phyloP scores from a whole-genome alignment of 352 stramenopile species.

The Phytophthora citrophthora region DNA sequence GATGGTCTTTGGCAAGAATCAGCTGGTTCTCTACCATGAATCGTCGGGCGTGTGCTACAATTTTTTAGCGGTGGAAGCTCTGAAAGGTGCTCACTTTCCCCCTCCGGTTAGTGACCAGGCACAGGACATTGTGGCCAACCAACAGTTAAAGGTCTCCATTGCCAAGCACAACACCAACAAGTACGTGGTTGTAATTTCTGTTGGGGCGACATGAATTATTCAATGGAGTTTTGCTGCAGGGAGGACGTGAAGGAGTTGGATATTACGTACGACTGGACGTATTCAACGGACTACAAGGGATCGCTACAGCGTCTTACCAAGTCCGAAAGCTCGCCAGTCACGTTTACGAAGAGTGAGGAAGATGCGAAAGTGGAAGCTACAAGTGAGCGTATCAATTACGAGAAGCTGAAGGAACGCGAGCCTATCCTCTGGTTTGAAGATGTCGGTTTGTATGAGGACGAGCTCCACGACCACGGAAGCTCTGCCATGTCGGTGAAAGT shows the following conservation, averaged over 20 bases:
- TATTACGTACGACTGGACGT: slow-evolving; percentile 89
- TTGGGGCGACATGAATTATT: too few species aligned
- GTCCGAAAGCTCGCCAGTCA: slow-evolving; percentile 10
- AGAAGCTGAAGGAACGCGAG: slow-evolving; percentile 84
- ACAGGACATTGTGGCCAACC: slow-evolving; percentile 60
- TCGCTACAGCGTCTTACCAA: slow-evolving; percentile 60
- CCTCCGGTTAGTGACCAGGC: slow-evolving; percentile 46
- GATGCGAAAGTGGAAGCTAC: slow-evolving; percentile 51
- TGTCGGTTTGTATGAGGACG: slow-evolving; percentile 80
- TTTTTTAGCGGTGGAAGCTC: slow-evolving; percentile 77
- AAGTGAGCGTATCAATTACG: slow-evolving; percentile 68
- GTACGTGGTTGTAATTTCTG: slow-evolving; percentile 27
- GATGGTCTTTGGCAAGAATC: slow-evolving; percentile 90
- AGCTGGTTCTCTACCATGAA: slow-evolving; percentile 78
- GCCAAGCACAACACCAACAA: slow-evolving; percentile 84
- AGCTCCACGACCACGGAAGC: slow-evolving; percentile 84
- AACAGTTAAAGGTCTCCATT: slow-evolving; percentile 84
- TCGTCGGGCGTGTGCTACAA: slow-evolving; percentile 75
- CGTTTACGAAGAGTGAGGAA: slow-evolving; percentile 32
- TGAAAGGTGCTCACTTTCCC: slow-evolving; percentile 78
- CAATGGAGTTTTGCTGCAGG: slow-evolving; percentile 23
- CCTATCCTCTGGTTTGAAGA: slow-evolving; percentile 88
- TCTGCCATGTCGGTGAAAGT: slow-evolving; percentile 87
- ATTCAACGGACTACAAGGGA: slow-evolving; percentile 85
- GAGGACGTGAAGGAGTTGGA: slow-evolving; percentile 85